These are phyloP conservation scores for Coemansia sp. DNA, from an alignment of 192 early-diverging fungal genomes.

Conservation along the genomic window DNA sequence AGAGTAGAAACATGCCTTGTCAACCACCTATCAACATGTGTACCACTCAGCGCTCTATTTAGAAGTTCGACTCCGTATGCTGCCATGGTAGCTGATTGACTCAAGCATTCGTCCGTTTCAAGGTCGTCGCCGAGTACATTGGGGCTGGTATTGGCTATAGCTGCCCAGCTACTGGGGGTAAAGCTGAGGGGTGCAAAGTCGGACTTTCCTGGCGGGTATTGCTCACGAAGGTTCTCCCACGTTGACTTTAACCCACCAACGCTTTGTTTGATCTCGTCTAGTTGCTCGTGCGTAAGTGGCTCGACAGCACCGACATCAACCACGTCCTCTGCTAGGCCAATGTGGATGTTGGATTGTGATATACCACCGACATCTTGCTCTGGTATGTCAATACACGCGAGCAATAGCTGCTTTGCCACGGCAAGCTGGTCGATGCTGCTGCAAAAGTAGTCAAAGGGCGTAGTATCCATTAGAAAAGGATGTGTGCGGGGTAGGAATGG, in stretches of 20 bases:
- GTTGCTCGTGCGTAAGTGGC: not conserved
- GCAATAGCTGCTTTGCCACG: not conserved
- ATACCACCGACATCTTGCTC: not conserved
- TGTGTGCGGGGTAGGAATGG: too few species aligned
- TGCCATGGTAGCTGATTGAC: not conserved
- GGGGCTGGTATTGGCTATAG: not conserved
- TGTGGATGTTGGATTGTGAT: not conserved
- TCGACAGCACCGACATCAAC: not conserved
- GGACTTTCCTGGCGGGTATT: not conserved
- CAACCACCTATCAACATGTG: not conserved
- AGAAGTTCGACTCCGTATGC: not conserved
- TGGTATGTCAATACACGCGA: not conserved
- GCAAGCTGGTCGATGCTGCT: not conserved
- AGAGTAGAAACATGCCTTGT: not conserved
- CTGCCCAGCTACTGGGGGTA: not conserved
- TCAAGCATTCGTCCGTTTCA: not conserved
- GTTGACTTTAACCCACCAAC: not conserved
- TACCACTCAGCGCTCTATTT: not conserved
- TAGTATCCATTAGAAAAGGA: not conserved
- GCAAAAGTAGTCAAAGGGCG: not conserved
- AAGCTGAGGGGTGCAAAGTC: not conserved
- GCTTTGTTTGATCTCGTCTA: not conserved
- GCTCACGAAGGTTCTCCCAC: not conserved
- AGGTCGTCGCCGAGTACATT: not conserved
- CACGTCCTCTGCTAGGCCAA: not conserved